A percentile compares a stretch with the other conserved stretches of the same genome.
Evolutionary conservation across 2,329 filamentous ascomycete genomes (phyloP).

Genomic region (Diaporthe helianthi): DNA sequence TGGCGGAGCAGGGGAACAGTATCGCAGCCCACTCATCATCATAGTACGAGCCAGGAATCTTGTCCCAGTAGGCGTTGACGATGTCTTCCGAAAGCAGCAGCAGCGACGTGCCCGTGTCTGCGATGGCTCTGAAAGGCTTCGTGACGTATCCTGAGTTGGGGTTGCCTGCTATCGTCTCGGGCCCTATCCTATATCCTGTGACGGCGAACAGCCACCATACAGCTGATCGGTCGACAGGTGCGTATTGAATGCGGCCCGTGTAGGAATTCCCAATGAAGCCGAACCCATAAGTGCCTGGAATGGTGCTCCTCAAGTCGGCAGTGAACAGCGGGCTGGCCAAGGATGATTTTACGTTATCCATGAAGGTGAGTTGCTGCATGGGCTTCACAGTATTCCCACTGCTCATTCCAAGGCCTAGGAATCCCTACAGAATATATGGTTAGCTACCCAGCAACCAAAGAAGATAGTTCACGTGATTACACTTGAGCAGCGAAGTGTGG

Average conservation of each 20-base stretch:
- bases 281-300: slow-evolving; percentile 60
- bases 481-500: no score
- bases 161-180: neutral
- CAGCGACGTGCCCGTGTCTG: slow-evolving; percentile 53
- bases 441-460: no score
- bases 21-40: slow-evolving; percentile 45
- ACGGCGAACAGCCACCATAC: slow-evolving; percentile 66
- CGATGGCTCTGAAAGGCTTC: slow-evolving; percentile 45
- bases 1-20: slow-evolving; percentile 46
- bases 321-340: slow-evolving; percentile 61
- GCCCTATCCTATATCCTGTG: slow-evolving; percentile 53
- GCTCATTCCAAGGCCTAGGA: slow-evolving; percentile 42
- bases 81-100: slow-evolving; percentile 46
- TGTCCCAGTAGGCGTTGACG: slow-evolving; percentile 49
- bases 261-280: slow-evolving; percentile 62
- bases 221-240: slow-evolving; percentile 53
- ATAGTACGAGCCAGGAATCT: slow-evolving; percentile 47
- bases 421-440: slow-evolving; percentile 26
- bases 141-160: slow-evolving; percentile 33
- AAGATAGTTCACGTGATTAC: no score
- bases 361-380: slow-evolving; percentile 41
- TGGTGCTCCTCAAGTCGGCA: slow-evolving; percentile 47
- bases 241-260: slow-evolving; percentile 60
- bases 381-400: slow-evolving; percentile 43
- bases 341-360: slow-evolving; percentile 45